phyloP scores from a whole-genome alignment of 2,329 filamentous ascomycete species.

The Venturia carpophila region DNA sequence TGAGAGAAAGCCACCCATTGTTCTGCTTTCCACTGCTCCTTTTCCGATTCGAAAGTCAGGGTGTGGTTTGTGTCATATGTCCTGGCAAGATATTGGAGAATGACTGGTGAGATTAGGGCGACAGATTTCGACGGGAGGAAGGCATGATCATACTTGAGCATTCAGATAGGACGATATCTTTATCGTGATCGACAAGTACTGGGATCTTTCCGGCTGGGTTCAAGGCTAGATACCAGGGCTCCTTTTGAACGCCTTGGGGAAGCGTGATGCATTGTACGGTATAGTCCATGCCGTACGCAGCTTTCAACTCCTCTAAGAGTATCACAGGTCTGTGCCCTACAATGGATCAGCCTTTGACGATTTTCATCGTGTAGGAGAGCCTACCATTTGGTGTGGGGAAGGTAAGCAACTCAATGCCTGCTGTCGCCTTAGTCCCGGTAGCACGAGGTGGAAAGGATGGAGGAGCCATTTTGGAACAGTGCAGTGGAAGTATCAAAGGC shows the following conservation, averaged over 20 bases:
- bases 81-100: slow-evolving; percentile 38
- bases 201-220: slow-evolving; percentile 60
- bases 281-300: slow-evolving; percentile 54
- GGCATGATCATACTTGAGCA: slow-evolving; percentile 41
- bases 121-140: slow-evolving; percentile 1
- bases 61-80: slow-evolving; percentile 41
- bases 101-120: slow-evolving; percentile 26
- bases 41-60: slow-evolving; percentile 39
- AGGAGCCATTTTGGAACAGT: background rate
- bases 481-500: background rate
- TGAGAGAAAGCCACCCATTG: slow-evolving; percentile 57
- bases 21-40: slow-evolving; percentile 42
- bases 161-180: slow-evolving; percentile 36
- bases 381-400: slow-evolving; percentile 12
- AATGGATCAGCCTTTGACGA: background rate
- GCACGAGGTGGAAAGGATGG: slow-evolving; percentile 11
- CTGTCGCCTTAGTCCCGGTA: slow-evolving; percentile 8
- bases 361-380: background rate
- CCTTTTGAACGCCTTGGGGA: slow-evolving; percentile 55
- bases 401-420: slow-evolving; percentile 7
- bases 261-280: slow-evolving; percentile 47
- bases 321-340: slow-evolving; percentile 48
- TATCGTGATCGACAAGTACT: slow-evolving; percentile 57
- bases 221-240: slow-evolving; percentile 56
- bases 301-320: slow-evolving; percentile 58